A percentile compares a stretch with the other conserved stretches of the same genome.
Conservation (phyloP, 2,329 filamentous ascomycete species). For the Ophiosphaerella herpotricha region DNA sequence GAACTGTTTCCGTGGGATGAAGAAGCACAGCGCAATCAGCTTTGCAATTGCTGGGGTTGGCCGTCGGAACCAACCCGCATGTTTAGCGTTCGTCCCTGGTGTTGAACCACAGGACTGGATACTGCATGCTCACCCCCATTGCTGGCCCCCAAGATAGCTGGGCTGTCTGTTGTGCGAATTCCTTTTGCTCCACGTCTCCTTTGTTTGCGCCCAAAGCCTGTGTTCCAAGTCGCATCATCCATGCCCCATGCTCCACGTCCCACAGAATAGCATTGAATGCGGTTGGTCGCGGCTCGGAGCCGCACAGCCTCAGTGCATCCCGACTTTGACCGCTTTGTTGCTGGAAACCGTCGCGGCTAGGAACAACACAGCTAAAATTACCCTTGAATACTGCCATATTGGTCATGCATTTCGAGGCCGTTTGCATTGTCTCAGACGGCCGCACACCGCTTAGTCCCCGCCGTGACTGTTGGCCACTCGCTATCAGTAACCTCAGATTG, state of each 20-base stretch:
- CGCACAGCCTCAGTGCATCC: slow-evolving; percentile 34
- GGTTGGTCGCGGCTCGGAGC: slow-evolving; percentile 29
- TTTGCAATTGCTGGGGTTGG: slow-evolving; percentile 16
- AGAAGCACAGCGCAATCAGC: slow-evolving; percentile 35
- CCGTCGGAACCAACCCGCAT: slow-evolving; percentile 23
- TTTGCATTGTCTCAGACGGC: background rate
- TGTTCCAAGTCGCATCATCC: slow-evolving; percentile 7
- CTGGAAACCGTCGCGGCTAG: slow-evolving; percentile 37
- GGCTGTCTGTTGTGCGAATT: too few relatives aligned
- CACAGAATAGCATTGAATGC: slow-evolving; percentile 13
- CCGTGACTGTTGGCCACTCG: slow-evolving; percentile 11
- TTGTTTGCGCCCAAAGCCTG: slow-evolving; percentile 8
- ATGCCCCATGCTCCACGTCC: background rate
- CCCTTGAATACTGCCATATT: slow-evolving; percentile 20
- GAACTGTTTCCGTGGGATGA: slow-evolving; percentile 47
- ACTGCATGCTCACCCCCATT: slow-evolving; percentile 16
- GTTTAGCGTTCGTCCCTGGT: slow-evolving; percentile 21
- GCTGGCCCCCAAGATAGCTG: background rate
- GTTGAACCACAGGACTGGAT: slow-evolving; percentile 22
- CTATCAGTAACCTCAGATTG: background rate
- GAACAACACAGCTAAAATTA: slow-evolving; percentile 35
- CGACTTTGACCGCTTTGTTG: slow-evolving; percentile 42
- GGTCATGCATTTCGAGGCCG: slow-evolving; percentile 17
- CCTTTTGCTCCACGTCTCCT: background rate
- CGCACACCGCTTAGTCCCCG: slow-evolving; percentile 14